Evolutionary conservation across 805 yeast species (phyloP).

Genomic region (Pichia scutulata): DNA sequence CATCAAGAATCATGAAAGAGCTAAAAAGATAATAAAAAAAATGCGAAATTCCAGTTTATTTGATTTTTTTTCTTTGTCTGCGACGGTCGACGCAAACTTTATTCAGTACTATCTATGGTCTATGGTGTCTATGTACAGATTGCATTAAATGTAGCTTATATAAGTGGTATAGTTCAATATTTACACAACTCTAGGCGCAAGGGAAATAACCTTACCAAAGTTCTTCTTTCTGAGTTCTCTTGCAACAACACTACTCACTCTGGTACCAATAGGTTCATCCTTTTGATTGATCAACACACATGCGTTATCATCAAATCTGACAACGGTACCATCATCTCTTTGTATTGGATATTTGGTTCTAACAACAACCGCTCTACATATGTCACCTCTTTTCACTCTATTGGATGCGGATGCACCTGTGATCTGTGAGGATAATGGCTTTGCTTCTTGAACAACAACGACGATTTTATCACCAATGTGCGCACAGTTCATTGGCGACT

Average conservation of each 20-base stretch:
- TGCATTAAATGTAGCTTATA: neutral
- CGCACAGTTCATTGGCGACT: slow-evolving; percentile 78
- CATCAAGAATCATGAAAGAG: neutral
- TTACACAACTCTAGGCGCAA: slow-evolving; percentile 79
- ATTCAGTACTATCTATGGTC: too few species aligned
- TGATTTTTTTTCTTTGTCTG: too few species aligned
- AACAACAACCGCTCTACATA: slow-evolving; percentile 90
- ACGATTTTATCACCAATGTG: slow-evolving; percentile 87
- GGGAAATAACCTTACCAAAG: slow-evolving; percentile 75
- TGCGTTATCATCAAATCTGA: slow-evolving; percentile 92
- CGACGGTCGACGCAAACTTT: neutral
- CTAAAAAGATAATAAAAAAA: neutral
- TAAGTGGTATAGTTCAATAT: neutral
- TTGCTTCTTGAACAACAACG: slow-evolving; percentile 88
- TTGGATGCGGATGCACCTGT: slow-evolving; percentile 69
- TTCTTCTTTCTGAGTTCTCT: slow-evolving; percentile 80
- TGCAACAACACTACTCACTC: slow-evolving; percentile 86
- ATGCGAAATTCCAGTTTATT: neutral
- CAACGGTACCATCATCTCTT: slow-evolving; percentile 80
- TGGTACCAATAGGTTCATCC: slow-evolving; percentile 87
- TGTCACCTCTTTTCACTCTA: slow-evolving; percentile 90
- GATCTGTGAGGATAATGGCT: slow-evolving; percentile 59
- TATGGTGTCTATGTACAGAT: slow-evolving; percentile 1
- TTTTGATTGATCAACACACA: slow-evolving; percentile 90
- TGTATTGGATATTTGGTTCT: slow-evolving; percentile 68